Base-by-base conservation (phyloP, 495 filamentous ascomycete species). In the Penicillium fimorum region DNA sequence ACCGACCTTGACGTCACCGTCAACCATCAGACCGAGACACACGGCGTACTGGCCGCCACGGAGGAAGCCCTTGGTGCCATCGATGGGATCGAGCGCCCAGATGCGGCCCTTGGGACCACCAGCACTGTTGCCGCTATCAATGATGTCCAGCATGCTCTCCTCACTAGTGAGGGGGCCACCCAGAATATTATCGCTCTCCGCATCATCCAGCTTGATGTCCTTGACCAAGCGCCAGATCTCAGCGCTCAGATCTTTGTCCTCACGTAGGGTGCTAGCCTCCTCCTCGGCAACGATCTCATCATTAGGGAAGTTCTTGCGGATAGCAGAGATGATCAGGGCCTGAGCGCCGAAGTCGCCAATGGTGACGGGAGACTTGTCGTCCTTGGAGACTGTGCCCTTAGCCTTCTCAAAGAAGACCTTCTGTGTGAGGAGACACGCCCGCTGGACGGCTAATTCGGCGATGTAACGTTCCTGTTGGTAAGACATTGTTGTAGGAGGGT, bases 271-370 rank as follows among this genome's bases (percentile, higher is more conserved):
- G 58, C 80, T 83, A 0, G 94, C 85, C 68, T 99, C 95, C 75
- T 99, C 94, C 74, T 99, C 94, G 54, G 88, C 94, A 30, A 97
- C 91, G 55, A 97, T 88, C 73, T 91, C 86, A 67, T 98, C 94
- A 13, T 83, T 66, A 38, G 94, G 94, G 79, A 98, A 97, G 70
- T 89, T 89, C 71, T 87, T 81, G 74, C 86, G 84, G 56, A 98
- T 84, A 46, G 94, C 92, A 54, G 85, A 81, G 63, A 97, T 96
- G 67, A 97, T 95, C 58, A 97, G 81, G 37, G 95, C 95, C 76
- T 98, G 94, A 52, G 95, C 94, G 62, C 95, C 95, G 67, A 96
- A 97, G 76, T 98, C 94, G 68, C 92, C 94, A 60, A 97, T 92
- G 30, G 94, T 98, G 60, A 98, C 94, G 57, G 95, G 94, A 24